Evolutionary conservation across 2,329 filamentous ascomycete genomes (phyloP), one percentile per base, ranked within the genome.

Genomic region (Fusarium sp.): DNA sequence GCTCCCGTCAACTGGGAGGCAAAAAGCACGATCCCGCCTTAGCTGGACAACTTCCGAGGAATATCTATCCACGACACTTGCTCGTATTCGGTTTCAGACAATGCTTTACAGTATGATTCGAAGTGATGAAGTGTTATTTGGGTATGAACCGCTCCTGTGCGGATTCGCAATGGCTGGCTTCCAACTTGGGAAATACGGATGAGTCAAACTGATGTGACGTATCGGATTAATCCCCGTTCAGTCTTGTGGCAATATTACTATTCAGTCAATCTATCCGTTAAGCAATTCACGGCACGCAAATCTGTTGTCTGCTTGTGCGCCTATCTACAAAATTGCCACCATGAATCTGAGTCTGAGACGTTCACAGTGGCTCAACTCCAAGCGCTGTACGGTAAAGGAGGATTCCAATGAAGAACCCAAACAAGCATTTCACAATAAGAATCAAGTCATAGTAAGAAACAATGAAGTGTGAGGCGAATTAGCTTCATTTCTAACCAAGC

Each of bases 401-500:
- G 16, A 18, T 18, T 35, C 8, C 18, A 9, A 35, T 35, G 8
- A n/a, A n/a, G 16, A 16, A 35, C 16, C 8, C 16, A 35, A n/a
- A n/a, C 9, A n/a, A 18, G 16, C 33, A 35, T 18, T n/a, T n/a
- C n/a, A n/a, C n/a, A n/a, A n/a, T n/a, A n/a, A n/a, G n/a, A n/a
- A 15, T 13, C 8, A n/a, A 23, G 11, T 37, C 39, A 46, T 20
- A 8, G 8, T 28, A 29, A 18, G 31, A 46, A 20, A 42, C 4
- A 48, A 47, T 26, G 31, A 48, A 52, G 33, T 55, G 48, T 42
- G 56, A 66, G 61, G 66, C 64, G 50, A 59, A 77, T 74, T 69
- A 85, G 83, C 69, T 85, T 83, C n/a, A 68, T 75, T 48, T 71
- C 71, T 67, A 66, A 69, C 55, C 43, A 71, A 47, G 66, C 43